phyloP scores from a whole-genome alignment of 768 basidiomycete species.

The Suillus subalutaceus region DNA sequence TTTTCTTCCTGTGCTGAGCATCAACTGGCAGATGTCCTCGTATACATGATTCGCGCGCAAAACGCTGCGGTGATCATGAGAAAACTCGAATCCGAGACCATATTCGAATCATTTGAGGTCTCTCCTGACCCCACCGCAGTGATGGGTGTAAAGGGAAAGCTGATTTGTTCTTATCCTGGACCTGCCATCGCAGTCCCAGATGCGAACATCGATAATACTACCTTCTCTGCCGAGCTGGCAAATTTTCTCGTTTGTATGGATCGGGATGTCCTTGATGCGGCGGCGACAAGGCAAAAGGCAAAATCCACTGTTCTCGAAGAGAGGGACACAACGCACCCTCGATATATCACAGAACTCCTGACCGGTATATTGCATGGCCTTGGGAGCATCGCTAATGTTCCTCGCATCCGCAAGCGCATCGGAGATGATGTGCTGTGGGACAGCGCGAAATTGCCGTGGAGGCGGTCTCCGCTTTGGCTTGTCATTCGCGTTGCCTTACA shows the following conservation, averaged over 20 bases:
- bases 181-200: constrained; percentile 43
- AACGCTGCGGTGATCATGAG: constrained; percentile 51
- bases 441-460: constrained; percentile 44
- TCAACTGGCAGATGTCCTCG: constrained; percentile 36
- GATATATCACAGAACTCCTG: constrained; percentile 52
- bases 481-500: constrained; percentile 49
- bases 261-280: constrained; percentile 32
- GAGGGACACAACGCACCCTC: constrained; percentile 42
- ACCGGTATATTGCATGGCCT: constrained; percentile 48
- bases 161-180: constrained; percentile 49
- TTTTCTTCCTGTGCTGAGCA: not conserved
- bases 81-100: constrained; percentile 25
- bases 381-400: constrained; percentile 31
- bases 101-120: constrained; percentile 51
- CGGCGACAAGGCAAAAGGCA: constrained; percentile 40
- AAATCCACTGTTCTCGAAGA: constrained; percentile 23
- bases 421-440: constrained; percentile 51
- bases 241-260: constrained; percentile 42
- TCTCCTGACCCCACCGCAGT: constrained; percentile 39
- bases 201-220: constrained; percentile 25
- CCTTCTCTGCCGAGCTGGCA: constrained; percentile 39
- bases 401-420: constrained; percentile 44
- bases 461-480: constrained; percentile 54
- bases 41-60: constrained; percentile 45
- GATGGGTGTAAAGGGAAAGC: constrained; percentile 43